A percentile compares a stretch with the other conserved stretches of the same genome.
These are phyloP conservation scores for Colletotrichum ledebouriae DNA, from an alignment of 2,329 filamentous ascomycete species.

Conservation along the genomic window DNA sequence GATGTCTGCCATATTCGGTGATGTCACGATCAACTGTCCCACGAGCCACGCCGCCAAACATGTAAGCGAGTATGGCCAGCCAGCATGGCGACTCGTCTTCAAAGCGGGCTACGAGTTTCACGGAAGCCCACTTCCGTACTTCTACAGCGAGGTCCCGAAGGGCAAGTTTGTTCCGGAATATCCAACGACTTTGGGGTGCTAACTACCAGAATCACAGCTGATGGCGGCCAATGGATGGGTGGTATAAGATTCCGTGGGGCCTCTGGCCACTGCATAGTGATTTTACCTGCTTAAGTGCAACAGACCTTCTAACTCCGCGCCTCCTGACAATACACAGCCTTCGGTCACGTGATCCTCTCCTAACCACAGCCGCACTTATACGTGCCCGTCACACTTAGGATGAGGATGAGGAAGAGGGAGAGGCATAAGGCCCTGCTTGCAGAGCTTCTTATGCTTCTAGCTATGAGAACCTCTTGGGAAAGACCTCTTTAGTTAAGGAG, in stretches of 20 bases:
- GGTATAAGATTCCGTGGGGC: not conserved
- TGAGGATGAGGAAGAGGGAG: no score
- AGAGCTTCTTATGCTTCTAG: no score
- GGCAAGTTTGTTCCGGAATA: not conserved
- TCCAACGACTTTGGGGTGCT: not conserved
- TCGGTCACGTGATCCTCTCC: no score
- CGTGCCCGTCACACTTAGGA: no score
- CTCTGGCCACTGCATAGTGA: no score
- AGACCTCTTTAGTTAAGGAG: no score
- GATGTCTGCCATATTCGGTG: not conserved
- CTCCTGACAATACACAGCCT: no score
- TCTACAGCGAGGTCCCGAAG: not conserved
- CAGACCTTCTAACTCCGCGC: no score
- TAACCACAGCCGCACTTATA: no score
- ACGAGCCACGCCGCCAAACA: slow-evolving; percentile 2
- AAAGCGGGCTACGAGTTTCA: slow-evolving; percentile 4
- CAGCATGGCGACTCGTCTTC: slow-evolving; percentile 6
- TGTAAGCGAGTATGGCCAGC: not conserved
- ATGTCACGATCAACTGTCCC: not conserved
- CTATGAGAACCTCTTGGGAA: no score
- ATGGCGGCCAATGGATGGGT: not conserved
- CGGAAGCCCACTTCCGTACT: not conserved
- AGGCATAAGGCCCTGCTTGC: no score
- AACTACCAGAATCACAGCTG: not conserved
- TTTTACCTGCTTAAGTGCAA: no score